Base-by-base conservation (phyloP, 768 basidiomycete genomes). In the Suillus lakei region DNA sequence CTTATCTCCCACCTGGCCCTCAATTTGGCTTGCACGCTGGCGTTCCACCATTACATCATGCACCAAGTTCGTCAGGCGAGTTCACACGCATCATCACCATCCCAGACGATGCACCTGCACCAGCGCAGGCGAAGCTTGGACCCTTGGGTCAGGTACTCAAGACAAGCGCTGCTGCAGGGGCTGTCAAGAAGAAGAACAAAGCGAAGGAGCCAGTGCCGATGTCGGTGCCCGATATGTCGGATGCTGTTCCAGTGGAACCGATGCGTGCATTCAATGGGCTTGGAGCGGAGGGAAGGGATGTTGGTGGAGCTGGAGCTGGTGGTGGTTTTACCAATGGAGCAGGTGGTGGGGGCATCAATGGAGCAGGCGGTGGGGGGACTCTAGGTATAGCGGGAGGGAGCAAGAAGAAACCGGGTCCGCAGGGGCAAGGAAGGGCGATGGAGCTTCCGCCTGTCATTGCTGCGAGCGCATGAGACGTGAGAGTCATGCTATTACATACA, bases 71-170 rank as follows among this genome's bases (percentile, higher is more conserved):
- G n/a, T 62, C 63, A 44, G 65, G 66, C 10, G 34, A 43, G 15
- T 69, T 73, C 34, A 61, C 76, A 18, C 64, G 70, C 9, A 23
- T 71, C 26, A 63, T 85, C 18, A 73, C 81, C 5, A 80, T 94
- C 5, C 82, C 84, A 10, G 93, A 95, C 80, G 93, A 95, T 69
- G 41, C 77, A 2, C 88, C 91, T 0, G 79, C 78, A 41, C 71
- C 84, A 13, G 73, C 80, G 4, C 91, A 92, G 69, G 78, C 84
- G 53, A 94, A 91, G 80, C 85, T 94, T 70, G 91, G 92, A 0
- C 93, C 93, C 0, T 77, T 93, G 21, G 93, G 93, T 8, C 91
- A 93, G 74, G 85, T 93, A 65, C 70, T 88, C 71, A 86, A 87
- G 72, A 79, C 82, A 1, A 82, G 81, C 2, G 70, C 81, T 0